Percentiles rank a stretch among this genome's conserved stretches.
Conservation (phyloP, 1,284 basidiomycete species). For the Sporisorium sorghi region DNA sequence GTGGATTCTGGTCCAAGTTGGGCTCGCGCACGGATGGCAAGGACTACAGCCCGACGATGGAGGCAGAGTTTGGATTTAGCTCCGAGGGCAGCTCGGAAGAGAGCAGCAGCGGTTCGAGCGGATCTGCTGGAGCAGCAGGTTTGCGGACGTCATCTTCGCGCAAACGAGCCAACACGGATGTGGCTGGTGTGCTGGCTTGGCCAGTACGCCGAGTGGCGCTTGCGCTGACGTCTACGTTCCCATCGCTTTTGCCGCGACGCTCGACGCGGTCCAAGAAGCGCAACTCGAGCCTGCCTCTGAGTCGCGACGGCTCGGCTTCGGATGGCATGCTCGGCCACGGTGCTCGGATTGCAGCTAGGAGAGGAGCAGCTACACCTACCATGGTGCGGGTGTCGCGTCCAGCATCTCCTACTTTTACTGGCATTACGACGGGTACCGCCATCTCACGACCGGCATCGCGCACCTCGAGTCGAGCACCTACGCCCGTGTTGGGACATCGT, state of each 20-base stretch:
- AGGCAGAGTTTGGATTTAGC: constrained; percentile 49
- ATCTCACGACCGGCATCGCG: constrained; percentile 51
- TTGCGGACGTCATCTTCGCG: constrained; percentile 12
- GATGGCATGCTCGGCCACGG: constrained; percentile 22
- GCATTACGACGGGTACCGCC: constrained; percentile 31
- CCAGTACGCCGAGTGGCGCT: constrained; percentile 41
- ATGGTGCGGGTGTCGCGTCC: constrained; percentile 43
- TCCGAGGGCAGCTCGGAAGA: constrained; percentile 54
- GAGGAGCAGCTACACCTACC: constrained; percentile 34
- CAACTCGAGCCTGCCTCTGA: constrained; percentile 34
- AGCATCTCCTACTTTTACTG: constrained; percentile 41
- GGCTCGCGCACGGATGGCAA: constrained; percentile 41
- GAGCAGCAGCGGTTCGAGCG: constrained; percentile 38
- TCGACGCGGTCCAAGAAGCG: constrained; percentile 37
- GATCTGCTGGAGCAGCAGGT: constrained; percentile 24
- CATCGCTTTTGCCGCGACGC: constrained; percentile 33
- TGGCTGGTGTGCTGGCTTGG: constrained; percentile 32
- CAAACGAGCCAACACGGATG: constrained; percentile 22
- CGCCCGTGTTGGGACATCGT: constrained; percentile 48
- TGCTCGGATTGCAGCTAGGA: constrained; percentile 33
- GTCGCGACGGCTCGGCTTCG: constrained; percentile 9
- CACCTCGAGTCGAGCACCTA: constrained; percentile 48
- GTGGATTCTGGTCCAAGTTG: constrained; percentile 46
- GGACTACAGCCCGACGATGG: constrained; percentile 46
- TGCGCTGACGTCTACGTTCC: constrained; percentile 29